phyloP scores from a whole-genome alignment of 495 filamentous ascomycete species.

The Daldinia grandis region DNA sequence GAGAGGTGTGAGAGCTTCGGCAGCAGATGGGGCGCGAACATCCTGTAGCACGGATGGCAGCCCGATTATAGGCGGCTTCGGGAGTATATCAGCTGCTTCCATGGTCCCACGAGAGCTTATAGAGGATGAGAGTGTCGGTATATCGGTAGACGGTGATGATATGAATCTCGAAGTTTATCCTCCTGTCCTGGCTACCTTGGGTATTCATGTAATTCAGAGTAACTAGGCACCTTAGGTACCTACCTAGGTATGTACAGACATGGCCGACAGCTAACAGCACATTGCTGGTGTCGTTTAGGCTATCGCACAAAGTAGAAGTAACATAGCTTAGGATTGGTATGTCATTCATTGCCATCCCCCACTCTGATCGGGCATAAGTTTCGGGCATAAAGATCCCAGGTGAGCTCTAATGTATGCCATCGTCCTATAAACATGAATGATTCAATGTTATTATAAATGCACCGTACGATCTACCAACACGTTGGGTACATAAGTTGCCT shows the following conservation, averaged over 20 bases:
- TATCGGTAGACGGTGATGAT: background rate
- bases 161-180: background rate
- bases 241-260: background rate
- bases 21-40: conserved; percentile 25
- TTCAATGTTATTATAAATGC: background rate
- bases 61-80: conserved; percentile 17
- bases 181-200: background rate
- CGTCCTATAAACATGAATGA: background rate
- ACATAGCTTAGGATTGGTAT: background rate
- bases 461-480: background rate
- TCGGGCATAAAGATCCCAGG: background rate
- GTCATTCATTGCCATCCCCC: background rate
- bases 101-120: conserved; percentile 9
- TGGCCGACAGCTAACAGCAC: background rate
- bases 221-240: too few relatives aligned
- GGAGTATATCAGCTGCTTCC: conserved; percentile 32
- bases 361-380: conserved; percentile 1
- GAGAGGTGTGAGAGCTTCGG: conserved; percentile 35
- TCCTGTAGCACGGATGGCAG: background rate
- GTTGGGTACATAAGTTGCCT: background rate
- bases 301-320: background rate
- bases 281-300: background rate
- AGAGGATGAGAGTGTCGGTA: background rate
- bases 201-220: background rate
- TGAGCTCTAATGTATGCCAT: background rate